Conservation (phyloP, 495 filamentous ascomycete species). For the Penicillium chermesinum region DNA sequence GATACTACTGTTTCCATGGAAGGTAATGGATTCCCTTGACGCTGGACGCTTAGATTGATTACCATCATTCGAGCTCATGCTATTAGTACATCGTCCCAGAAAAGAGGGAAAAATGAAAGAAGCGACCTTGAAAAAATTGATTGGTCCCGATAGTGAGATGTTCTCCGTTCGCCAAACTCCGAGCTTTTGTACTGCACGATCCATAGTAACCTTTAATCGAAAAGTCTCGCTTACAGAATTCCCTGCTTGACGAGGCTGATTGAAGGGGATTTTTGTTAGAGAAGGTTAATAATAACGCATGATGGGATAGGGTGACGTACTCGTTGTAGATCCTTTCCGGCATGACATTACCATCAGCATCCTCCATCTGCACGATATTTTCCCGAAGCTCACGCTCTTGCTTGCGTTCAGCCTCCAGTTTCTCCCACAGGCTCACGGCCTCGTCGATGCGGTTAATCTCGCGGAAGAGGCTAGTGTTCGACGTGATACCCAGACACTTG, state of each 20-base stretch:
- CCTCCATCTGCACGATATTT: constrained; percentile 95
- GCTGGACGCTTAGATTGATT: no score
- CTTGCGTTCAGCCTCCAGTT: constrained; percentile 82
- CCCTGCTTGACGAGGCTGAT: constrained; percentile 53
- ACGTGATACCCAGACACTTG: constrained; percentile 85
- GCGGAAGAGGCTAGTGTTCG: constrained; percentile 81
- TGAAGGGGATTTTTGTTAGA: constrained; percentile 28
- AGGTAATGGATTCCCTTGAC: no score
- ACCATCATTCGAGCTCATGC: no score
- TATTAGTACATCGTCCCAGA: no score
- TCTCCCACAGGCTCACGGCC: constrained; percentile 84
- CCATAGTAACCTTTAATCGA: background rate
- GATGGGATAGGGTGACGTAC: constrained; percentile 30
- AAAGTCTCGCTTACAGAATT: constrained; percentile 31
- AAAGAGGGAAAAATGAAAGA: no score
- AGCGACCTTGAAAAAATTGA: no score
- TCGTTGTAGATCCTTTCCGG: constrained; percentile 96
- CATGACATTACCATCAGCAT: constrained; percentile 96
- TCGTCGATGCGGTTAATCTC: constrained; percentile 92
- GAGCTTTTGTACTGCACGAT: constrained; percentile 18
- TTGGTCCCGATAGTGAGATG: no score
- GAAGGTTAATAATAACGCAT: background rate
- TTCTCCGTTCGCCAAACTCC: constrained; percentile 32
- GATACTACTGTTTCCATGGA: no score
- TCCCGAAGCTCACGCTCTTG: constrained; percentile 68